Base-by-base conservation (phyloP, 768 basidiomycete species). In the Tephrocybe sp. region DNA sequence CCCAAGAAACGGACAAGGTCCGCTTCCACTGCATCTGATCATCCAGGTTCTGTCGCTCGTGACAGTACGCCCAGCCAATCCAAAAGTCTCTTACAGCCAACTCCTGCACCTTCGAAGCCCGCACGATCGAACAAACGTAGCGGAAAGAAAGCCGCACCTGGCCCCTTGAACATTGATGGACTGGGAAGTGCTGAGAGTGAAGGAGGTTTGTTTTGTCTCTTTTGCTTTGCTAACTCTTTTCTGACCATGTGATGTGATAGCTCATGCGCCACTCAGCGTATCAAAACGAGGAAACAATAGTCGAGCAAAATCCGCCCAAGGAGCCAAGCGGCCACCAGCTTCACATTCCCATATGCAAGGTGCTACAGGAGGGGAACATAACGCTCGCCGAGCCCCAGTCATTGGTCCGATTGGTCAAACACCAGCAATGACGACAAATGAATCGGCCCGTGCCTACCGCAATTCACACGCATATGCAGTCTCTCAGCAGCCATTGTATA, bases 391-490 rank as follows among this genome's bases (percentile, higher is more conserved):
- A 48, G 75, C 73, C 60, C 77, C 78, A 56, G 57, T 61, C 27
- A 67, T 66, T 45, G 73, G 69, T 31, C 57, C 61, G 45, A 64
- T 60, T 45, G 70, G 67, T 19, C 68, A 73, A 46, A 60, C 66
- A 53, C 61, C 68, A 45, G 64, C 69, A 47, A 66, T 68, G 34
- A 66, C 65, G 56, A 59, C 69, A 42, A 69, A 71, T 54, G 80
- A 81, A 55, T 69, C 69, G 51, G 76, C 84, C 46, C 79, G 84
- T 51, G 81, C 86, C 50, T 88, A 88, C 65, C 84, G 82, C 60
- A 85, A 84, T 69, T 82, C 85, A 53, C 88, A 89, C 75, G 85
- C 83, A 19, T 88, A 87, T 63, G 86, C 78, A 39, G 81, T 88
- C 44, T 84, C 86, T 11, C 88, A 89, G 60, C 86, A 89, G 62